These are phyloP conservation scores for Spongiforma sp. DNA, from an alignment of 1,284 basidiomycete genomes.

Conservation along the genomic window DNA sequence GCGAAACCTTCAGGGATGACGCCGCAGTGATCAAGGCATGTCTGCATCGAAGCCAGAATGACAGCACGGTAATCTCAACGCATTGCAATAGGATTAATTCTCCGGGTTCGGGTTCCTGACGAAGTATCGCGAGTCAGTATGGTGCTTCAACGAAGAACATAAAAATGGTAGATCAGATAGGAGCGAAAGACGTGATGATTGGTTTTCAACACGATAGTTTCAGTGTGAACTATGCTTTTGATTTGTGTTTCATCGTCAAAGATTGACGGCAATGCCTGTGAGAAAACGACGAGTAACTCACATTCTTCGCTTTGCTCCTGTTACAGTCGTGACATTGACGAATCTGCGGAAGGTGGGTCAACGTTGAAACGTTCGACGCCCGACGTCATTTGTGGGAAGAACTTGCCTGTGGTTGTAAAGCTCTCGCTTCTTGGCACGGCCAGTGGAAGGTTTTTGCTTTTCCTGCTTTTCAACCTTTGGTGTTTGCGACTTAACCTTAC, in stretches of 20 bases:
- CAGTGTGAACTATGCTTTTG: constrained; percentile 40
- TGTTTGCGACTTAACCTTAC: constrained; percentile 98
- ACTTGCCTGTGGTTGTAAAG: constrained; percentile 91
- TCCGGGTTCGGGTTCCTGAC: constrained; percentile 27
- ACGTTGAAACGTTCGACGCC: no score
- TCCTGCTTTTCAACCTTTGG: constrained; percentile 98
- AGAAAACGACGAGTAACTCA: constrained; percentile 10
- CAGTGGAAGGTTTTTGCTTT: constrained; percentile 95
- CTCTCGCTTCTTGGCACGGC: constrained; percentile 95
- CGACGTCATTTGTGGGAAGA: constrained; percentile 2
- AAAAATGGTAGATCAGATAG: constrained; percentile 28
- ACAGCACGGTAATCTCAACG: background rate
- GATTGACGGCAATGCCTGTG: background rate
- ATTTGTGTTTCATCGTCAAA: constrained; percentile 26
- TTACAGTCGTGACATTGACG: constrained; percentile 90
- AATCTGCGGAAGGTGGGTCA: constrained; percentile 59
- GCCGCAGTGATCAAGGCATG: no score
- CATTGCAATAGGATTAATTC: background rate
- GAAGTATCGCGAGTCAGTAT: constrained; percentile 12
- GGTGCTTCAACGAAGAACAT: background rate
- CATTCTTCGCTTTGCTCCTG: constrained; percentile 81
- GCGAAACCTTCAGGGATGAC: no score
- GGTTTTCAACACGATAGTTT: constrained; percentile 37
- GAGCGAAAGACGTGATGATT: constrained; percentile 37
- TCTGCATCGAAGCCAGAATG: no score